phyloP scores from a whole-genome alignment of 1,284 basidiomycete genomes.

The Thecaphora frezii region DNA sequence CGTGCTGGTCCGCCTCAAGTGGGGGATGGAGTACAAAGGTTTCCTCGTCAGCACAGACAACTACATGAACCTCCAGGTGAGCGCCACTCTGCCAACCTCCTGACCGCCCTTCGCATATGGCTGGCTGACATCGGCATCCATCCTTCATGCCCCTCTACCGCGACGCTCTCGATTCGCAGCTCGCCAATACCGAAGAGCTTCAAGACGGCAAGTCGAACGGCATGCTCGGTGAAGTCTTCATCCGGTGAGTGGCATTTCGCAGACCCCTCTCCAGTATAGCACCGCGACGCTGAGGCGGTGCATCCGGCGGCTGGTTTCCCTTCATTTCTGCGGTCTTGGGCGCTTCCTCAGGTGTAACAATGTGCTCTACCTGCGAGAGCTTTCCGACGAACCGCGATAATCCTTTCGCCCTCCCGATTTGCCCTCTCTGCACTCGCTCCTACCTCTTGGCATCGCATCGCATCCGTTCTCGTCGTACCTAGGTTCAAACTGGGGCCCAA shows the following conservation, averaged over 20 bases:
- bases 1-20: constrained; percentile 92
- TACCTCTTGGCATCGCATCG: too few species aligned
- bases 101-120: background rate
- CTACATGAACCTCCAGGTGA: constrained; percentile 98
- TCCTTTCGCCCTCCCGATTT: too few species aligned
- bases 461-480: too few species aligned
- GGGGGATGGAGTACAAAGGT: constrained; percentile 99
- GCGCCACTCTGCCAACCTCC: constrained; percentile 25
- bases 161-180: constrained; percentile 63
- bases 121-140: constrained; percentile 2
- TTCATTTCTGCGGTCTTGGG: background rate
- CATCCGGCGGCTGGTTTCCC: background rate
- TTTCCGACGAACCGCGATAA: constrained; percentile 36
- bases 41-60: constrained; percentile 97
- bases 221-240: constrained; percentile 95
- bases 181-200: constrained; percentile 97
- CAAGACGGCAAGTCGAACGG: constrained; percentile 95
- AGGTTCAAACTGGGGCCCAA: too few species aligned
- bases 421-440: too few species aligned
- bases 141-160: background rate
- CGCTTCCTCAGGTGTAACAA: constrained; percentile 51
- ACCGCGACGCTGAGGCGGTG: too few species aligned
- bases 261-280: too few species aligned
- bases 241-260: too few species aligned
- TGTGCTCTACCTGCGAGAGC: constrained; percentile 54